Evolutionary conservation across 192 early-diverging fungal genomes (phyloP).

Genomic region (Linnemannia hyalina): DNA sequence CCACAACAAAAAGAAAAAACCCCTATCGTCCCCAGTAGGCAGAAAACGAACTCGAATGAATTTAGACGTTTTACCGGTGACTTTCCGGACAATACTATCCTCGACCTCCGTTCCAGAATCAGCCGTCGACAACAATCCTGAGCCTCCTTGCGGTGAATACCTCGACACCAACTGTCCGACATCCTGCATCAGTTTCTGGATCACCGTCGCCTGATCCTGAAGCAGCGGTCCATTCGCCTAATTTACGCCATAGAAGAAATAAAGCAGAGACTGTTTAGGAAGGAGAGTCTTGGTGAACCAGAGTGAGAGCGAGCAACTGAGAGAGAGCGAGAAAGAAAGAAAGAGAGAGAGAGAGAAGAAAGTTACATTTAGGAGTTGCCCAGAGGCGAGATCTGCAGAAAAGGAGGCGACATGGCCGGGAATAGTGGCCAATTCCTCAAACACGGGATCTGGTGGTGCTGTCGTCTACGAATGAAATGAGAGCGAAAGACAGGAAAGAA

Average conservation of each 20-base stretch:
- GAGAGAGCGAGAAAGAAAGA: not conserved
- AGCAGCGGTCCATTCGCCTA: conserved; percentile 38
- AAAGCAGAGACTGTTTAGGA: not conserved
- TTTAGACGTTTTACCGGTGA: conserved; percentile 33
- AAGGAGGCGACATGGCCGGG: conserved; percentile 54
- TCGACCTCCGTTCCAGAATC: conserved; percentile 18
- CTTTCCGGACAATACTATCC: conserved; percentile 50
- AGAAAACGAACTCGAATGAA: too few relatives aligned
- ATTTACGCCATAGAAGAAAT: not conserved
- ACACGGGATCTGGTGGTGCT: conserved; percentile 52
- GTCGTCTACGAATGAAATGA: conserved; percentile 28
- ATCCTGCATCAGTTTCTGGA: conserved; percentile 56
- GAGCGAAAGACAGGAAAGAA: not conserved
- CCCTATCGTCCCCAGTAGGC: too few relatives aligned
- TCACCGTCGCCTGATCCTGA: conserved; percentile 41
- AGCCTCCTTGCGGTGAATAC: conserved; percentile 19
- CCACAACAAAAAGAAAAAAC: too few relatives aligned
- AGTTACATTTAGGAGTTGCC: conserved; percentile 52
- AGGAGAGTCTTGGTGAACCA: not conserved
- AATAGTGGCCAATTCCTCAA: conserved; percentile 52
- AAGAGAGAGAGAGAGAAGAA: not conserved
- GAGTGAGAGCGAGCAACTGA: not conserved
- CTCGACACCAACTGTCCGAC: conserved; percentile 52
- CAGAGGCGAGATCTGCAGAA: conserved; percentile 48
- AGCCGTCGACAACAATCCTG: conserved; percentile 8